Evolutionary conservation across 2,329 filamentous ascomycete genomes (phyloP).

Genomic region (Colletotrichum orbiculare): DNA sequence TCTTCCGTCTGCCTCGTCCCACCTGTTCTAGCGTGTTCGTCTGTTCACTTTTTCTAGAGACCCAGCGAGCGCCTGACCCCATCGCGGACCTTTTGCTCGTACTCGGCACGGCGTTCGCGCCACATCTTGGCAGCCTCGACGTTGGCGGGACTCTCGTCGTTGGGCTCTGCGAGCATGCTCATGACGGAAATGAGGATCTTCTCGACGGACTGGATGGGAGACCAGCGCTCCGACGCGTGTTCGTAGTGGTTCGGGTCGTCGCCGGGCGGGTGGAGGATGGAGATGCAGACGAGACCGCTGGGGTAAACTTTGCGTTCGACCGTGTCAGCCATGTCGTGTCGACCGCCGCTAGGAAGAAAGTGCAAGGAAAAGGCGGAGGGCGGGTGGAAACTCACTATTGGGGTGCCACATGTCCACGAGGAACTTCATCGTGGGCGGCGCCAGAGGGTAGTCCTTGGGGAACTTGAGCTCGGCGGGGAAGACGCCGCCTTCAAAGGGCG

Average conservation of each 20-base stretch:
- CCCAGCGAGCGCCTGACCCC: slow-evolving; percentile 85
- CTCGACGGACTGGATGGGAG: slow-evolving; percentile 95
- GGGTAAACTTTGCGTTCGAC: slow-evolving; percentile 75
- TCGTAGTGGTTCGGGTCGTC: slow-evolving; percentile 99
- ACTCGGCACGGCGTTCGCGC: slow-evolving; percentile 84
- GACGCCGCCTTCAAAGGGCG: slow-evolving; percentile 94
- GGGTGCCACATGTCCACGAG: slow-evolving; percentile 95
- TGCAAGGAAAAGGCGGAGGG: too few relatives aligned
- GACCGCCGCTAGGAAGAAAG: background rate
- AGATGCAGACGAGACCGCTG: slow-evolving; percentile 94
- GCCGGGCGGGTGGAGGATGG: slow-evolving; percentile 95
- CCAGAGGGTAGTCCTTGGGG: slow-evolving; percentile 95
- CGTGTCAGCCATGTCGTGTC: background rate
- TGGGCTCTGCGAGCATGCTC: slow-evolving; percentile 97
- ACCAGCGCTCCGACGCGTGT: slow-evolving; percentile 94
- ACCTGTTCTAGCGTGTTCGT: background rate
- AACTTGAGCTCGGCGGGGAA: slow-evolving; percentile 97
- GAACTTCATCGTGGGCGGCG: slow-evolving; percentile 96
- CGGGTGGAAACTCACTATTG: slow-evolving; percentile 72
- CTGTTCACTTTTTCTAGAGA: slow-evolving; percentile 55
- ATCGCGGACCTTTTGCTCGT: slow-evolving; percentile 86
- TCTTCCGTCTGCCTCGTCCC: too few relatives aligned
- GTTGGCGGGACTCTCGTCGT: slow-evolving; percentile 96
- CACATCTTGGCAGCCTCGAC: slow-evolving; percentile 97
- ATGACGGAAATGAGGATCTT: slow-evolving; percentile 98